Percentiles rank a stretch among this genome's conserved stretches.
These are phyloP conservation scores for Alternaria sp. DNA, from an alignment of 2,329 filamentous ascomycete species.

Conservation along the genomic window DNA sequence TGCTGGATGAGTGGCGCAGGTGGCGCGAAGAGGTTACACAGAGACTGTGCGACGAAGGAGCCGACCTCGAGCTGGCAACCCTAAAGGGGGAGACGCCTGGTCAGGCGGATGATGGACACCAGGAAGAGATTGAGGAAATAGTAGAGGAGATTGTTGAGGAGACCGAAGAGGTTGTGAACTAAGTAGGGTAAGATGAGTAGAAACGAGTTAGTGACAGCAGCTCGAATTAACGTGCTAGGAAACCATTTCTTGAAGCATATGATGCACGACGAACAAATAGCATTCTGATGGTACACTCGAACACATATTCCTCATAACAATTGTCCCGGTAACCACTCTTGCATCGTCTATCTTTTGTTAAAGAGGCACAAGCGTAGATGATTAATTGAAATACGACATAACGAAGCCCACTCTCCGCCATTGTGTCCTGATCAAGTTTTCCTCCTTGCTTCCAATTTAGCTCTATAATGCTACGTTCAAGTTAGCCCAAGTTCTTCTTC, in stretches of 20 bases:
- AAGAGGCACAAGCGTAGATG: background rate
- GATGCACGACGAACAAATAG: background rate
- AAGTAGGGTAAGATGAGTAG: conserved; percentile 14
- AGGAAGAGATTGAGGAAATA: conserved; percentile 72
- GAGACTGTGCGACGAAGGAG: conserved; percentile 67
- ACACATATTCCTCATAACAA: background rate
- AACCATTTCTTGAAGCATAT: background rate
- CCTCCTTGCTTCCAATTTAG: conserved; percentile 5
- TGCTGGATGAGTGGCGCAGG: conserved; percentile 86
- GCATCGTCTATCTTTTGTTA: background rate
- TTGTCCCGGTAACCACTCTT: background rate
- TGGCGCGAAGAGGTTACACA: conserved; percentile 79
- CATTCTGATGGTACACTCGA: background rate
- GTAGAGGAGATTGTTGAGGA: conserved; percentile 92
- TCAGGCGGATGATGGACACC: conserved; percentile 58
- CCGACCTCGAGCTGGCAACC: conserved; percentile 65
- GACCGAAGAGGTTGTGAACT: conserved; percentile 75
- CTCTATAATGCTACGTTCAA: conserved; percentile 8
- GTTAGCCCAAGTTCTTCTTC: conserved; percentile 1
- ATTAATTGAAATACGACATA: background rate
- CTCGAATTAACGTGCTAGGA: background rate
- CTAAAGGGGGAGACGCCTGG: conserved; percentile 54
- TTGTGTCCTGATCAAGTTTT: conserved; percentile 3
- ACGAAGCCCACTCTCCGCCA: background rate
- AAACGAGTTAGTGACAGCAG: background rate